A percentile compares a stretch with the other conserved stretches of the same genome.
phyloP scores from a whole-genome alignment of 1,284 basidiomycete species.

The Tilletia indica region DNA sequence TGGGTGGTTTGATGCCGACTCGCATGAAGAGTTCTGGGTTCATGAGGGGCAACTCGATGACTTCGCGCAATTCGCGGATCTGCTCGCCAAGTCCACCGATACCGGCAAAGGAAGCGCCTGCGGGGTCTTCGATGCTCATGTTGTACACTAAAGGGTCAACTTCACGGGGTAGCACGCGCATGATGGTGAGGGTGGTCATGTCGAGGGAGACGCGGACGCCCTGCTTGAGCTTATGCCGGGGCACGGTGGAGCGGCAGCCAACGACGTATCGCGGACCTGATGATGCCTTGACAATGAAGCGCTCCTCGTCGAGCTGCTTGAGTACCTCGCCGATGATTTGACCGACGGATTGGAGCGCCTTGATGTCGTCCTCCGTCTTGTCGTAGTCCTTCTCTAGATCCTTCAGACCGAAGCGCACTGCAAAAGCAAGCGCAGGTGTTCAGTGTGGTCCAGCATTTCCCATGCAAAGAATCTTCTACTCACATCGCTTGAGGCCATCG shows the following conservation, averaged over 20 bases:
- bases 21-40: slow-evolving; percentile 93
- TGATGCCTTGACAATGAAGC: slow-evolving; percentile 99
- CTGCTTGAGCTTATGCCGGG: slow-evolving; percentile 86
- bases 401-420: slow-evolving; percentile 59
- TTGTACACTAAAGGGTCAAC: slow-evolving; percentile 98
- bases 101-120: slow-evolving; percentile 90
- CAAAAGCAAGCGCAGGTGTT: not conserved
- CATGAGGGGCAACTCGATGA: slow-evolving; percentile 91
- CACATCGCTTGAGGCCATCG: slow-evolving; percentile 46
- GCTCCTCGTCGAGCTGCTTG: slow-evolving; percentile 96
- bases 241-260: slow-evolving; percentile 89
- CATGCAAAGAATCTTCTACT: slow-evolving; percentile 17
- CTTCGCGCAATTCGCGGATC: slow-evolving; percentile 92
- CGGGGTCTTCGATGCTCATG: slow-evolving; percentile 98
- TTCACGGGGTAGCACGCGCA: slow-evolving; percentile 90
- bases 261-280: slow-evolving; percentile 98
- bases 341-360: slow-evolving; percentile 96
- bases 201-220: slow-evolving; percentile 95
- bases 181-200: slow-evolving; percentile 98
- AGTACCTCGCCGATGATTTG: slow-evolving; percentile 99
- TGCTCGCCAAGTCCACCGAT: slow-evolving; percentile 96
- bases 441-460: not conserved
- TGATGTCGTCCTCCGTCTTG: slow-evolving; percentile 98
- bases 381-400: slow-evolving; percentile 84
- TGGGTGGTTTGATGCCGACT: slow-evolving; percentile 93